phyloP scores from a whole-genome alignment of 805 yeast genomes.

The Lipomyces mesembrius region DNA sequence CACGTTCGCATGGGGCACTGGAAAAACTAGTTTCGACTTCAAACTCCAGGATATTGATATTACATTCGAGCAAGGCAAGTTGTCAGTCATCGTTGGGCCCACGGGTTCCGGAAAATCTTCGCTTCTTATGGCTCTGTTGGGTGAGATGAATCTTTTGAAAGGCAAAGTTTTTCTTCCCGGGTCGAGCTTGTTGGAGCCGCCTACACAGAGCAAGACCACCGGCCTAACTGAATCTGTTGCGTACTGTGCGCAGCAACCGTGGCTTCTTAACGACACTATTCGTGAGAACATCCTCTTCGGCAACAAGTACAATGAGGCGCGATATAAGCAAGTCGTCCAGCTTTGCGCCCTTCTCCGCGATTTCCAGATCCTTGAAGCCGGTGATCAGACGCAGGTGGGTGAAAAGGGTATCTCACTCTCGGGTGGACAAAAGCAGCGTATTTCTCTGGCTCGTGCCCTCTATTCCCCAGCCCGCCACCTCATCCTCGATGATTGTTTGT shows the following conservation, averaged over 20 bases:
- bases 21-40: constrained; percentile 59
- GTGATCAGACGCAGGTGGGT: constrained; percentile 93
- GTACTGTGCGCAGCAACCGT: constrained; percentile 64
- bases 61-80: constrained; percentile 71
- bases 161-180: constrained; percentile 59
- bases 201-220: constrained; percentile 67
- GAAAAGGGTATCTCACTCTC: constrained; percentile 96
- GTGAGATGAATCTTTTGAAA: constrained; percentile 79
- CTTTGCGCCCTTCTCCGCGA: constrained; percentile 92
- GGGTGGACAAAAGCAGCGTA: constrained; percentile 98
- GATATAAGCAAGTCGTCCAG: constrained; percentile 78
- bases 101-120: constrained; percentile 98
- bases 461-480: constrained; percentile 84
- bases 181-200: constrained; percentile 65
- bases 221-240: constrained; percentile 36
- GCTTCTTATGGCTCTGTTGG: constrained; percentile 81
- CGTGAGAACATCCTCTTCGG: constrained; percentile 82
- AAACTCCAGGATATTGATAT: constrained; percentile 75
- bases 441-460: constrained; percentile 91
- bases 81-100: constrained; percentile 91
- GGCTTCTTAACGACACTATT: constrained; percentile 91
- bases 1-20: constrained; percentile 73
- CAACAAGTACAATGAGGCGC: constrained; percentile 67
- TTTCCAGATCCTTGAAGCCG: constrained; percentile 80
- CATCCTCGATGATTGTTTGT: constrained; percentile 88